Base-by-base conservation (phyloP, 345 rosid genomes). In the Passiflora organensis region DNA sequence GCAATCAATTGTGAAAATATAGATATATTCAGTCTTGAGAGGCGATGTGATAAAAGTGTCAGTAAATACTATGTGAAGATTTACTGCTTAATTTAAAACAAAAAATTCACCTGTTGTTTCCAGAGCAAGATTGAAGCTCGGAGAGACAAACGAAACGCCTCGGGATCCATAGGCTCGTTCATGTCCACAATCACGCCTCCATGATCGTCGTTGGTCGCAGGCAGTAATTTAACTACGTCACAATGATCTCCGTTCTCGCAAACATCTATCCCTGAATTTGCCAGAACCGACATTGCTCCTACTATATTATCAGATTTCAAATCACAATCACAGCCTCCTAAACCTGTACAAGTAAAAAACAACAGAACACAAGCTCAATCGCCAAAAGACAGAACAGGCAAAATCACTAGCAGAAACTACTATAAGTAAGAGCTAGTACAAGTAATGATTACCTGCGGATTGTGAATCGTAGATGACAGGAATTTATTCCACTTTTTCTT, bases 101-200 rank as follows among this genome's bases (percentile, higher is more conserved):
- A 41, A 13, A 41, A 41, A 0, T 41, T 11, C 28, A 84, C 91
- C 87, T 82, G 76, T 15, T 56, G 64, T 64, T 69, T 74, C 91
- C 91, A 85, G 25, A 53, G 58, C 20, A 70, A 44, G 13, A 85
- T 34, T 2, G 88, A 82, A 55, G 68, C 60, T 53, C 64, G 74
- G 21, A 85, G 81, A 56, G 51, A 2, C 38, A 55, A 20, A 66
- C 59, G 59, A 67, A 82, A 85, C 6, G 55, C 28, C 6, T 62
- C 72, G 1, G 84, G 59, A 44, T 75, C 79, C 78, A 74, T 70
- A 32, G 69, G 71, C 62, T 76, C 76, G 49, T 72, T 65, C 78
- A 85, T 68, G 39, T 82, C 82, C 62, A 82, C 86, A 21, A 76
- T 71, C 2, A 85, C 77, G 37, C 88, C 91, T 16, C 77, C 84